Base-by-base conservation (phyloP, 768 basidiomycete genomes). In the Serendipita vermifera region DNA sequence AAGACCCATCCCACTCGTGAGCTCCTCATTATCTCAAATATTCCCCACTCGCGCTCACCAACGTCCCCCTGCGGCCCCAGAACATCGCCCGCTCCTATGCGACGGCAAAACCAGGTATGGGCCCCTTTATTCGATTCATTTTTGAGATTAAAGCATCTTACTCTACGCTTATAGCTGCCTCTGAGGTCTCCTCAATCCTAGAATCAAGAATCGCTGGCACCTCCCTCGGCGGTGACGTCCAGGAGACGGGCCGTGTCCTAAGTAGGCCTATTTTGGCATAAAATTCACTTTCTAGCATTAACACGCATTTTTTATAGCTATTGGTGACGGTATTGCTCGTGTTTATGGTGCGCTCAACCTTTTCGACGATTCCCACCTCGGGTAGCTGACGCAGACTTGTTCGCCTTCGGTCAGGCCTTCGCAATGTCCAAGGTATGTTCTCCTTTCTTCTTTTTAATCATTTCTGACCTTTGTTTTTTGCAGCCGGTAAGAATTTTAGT, bases 261-360 rank as follows among this genome's bases (percentile, higher is more conserved):
- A 99, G 91, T 94, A 70, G 60, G 89, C 81, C 17, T 9, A 38
- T 38, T 66, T 61, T 60, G 61, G 60, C 55, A 58, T 67, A 15
- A 62, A 55, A 43, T 62, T 62, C 24, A 63, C 57, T 46, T 27
- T 48, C 9, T 5, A 40, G 41, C 5, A 11, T 54, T 22, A 14
- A 36, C 15, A 61, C 33, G 17, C 14, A 29, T 26, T 20, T 51
- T 58, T 57, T 59, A 20, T 62, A 94, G 91, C 91, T 72, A 92
- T 96, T 66, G 92, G 93, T 89, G 96, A 99, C 74, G 96, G 96
- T 92, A 94, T 93, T 65, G 89, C 86, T 70, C 93, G 96, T 81
- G 93, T 99, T 66, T 97, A 93, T 68, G 33, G 54, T 35, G 22
- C 27, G 54, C 31, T 55, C 46, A 55, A 36, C 54, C 33, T 55